Base-by-base conservation (phyloP, 73 alveolate species). In the Paramecium biaurelia region DNA sequence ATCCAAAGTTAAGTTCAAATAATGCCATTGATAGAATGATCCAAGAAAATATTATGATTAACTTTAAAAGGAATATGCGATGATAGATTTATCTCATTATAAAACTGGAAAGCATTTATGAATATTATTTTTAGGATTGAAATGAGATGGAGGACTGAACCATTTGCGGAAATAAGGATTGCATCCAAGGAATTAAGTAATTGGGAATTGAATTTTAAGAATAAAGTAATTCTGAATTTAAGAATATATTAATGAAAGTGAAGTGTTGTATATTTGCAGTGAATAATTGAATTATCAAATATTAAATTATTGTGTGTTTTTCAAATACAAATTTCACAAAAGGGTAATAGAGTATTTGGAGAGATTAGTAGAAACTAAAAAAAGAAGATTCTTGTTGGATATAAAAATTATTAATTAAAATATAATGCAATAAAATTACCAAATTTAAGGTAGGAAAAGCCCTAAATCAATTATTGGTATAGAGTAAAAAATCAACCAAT, bases 131-230 rank as follows among this genome's bases (percentile, higher is more conserved):
- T n/a, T 23, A 92, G 95, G 63, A 93, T 93, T 18, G 96, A 95
- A 4, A 85, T 93, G 95, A 79, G 96, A 85, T 93, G 96, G 96
- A 76, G 95, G 35, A 79, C 94, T 45, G 93, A 93, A 85, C 84
- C 85, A 92, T 84, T 15, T 93, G 96, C 68, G 93, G 94, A 18
- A 93, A 93, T 92, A 93, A 93, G 35, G 92, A 41, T 35, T 93
- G 96, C 70, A 45, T 20, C 0, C 45, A 76, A 92, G 26, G 76
- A 59, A 24, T 85, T 93, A 37, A 42, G 85, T 5, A 84, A 93
- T 0, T 93, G 89, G 76, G 96, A 93, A 56, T 93, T 93, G 14
- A 90, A 92, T 38, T 89, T 90, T 42, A 90, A 85, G 63, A 49
- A 90, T 47, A 41, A 70, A 15, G 92, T 92, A 85, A 85, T 45